Percentiles rank a stretch among this genome's conserved stretches.
Evolutionary conservation across 2,329 filamentous ascomycete genomes (phyloP).

Genomic region (Trichophyton rubrum): DNA sequence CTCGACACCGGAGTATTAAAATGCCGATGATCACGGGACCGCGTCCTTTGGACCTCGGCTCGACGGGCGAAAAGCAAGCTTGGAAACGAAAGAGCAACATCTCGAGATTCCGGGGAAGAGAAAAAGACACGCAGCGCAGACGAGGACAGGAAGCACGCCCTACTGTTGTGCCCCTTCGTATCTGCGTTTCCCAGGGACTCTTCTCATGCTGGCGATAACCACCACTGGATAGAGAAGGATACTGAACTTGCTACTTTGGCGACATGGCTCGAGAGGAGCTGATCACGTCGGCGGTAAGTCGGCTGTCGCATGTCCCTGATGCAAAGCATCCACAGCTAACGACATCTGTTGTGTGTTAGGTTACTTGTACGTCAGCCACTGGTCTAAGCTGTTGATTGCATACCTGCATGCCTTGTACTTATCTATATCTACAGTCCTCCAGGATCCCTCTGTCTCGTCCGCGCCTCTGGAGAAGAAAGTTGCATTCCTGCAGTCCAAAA

Average conservation of each 20-base stretch:
- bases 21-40: neutral
- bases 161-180: neutral
- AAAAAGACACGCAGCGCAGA: neutral
- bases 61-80: neutral
- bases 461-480: slow-evolving; percentile 88
- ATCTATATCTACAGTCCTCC: slow-evolving; percentile 53
- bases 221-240: neutral
- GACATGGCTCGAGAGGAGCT: slow-evolving; percentile 92
- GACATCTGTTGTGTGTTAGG: slow-evolving; percentile 22
- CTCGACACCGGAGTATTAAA: neutral
- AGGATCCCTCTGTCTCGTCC: slow-evolving; percentile 80
- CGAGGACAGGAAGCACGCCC: neutral
- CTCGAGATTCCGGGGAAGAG: neutral
- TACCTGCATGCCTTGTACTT: neutral
- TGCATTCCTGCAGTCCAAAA: slow-evolving; percentile 89
- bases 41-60: slow-evolving; percentile 1
- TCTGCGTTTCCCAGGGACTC: neutral
- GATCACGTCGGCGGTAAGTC: slow-evolving; percentile 63
- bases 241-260: neutral
- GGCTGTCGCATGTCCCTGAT: slow-evolving; percentile 4
- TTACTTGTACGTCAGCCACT: slow-evolving; percentile 37
- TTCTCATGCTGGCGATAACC: neutral
- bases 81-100: neutral
- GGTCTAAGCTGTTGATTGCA: neutral
- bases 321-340: slow-evolving; percentile 16